These are phyloP conservation scores for Penicillium hesseltinei DNA, from an alignment of 2,329 filamentous ascomycete genomes.

Conservation along the genomic window DNA sequence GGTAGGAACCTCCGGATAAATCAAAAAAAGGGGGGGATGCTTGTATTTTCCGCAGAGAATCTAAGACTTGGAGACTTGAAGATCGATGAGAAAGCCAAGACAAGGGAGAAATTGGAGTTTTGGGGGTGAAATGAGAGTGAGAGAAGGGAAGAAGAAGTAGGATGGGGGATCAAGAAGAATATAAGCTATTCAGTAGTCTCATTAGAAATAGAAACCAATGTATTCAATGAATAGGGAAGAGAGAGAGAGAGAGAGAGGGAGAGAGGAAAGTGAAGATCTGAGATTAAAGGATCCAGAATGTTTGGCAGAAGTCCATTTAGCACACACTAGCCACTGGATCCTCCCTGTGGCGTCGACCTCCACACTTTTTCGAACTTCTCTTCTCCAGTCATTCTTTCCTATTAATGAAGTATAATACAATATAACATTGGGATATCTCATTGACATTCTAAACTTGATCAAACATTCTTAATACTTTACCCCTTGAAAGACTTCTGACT, in stretches of 20 bases:
- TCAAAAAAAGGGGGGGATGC: background rate
- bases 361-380: slow-evolving; percentile 1
- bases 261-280: slow-evolving; percentile 16
- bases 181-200: background rate
- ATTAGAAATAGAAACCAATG: background rate
- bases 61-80: background rate
- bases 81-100: slow-evolving; percentile 6
- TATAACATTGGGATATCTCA: background rate
- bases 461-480: background rate
- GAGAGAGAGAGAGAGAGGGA: slow-evolving; percentile 9
- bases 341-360: slow-evolving; percentile 10
- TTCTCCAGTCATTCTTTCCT: background rate
- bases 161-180: background rate
- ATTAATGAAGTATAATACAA: background rate
- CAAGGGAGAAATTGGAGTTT: slow-evolving; percentile 7
- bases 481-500: background rate
- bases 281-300: slow-evolving; percentile 17
- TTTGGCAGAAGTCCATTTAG: slow-evolving; percentile 11
- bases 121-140: slow-evolving; percentile 9
- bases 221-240: background rate
- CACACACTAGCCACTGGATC: slow-evolving; percentile 13
- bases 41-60: background rate
- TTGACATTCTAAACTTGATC: background rate
- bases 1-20: slow-evolving; percentile 4
- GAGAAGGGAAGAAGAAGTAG: slow-evolving; percentile 9